Evolutionary conservation across 768 basidiomycete species (phyloP), one percentile per base, ranked within the genome.

Genomic region (Pisolithus microcarpus): DNA sequence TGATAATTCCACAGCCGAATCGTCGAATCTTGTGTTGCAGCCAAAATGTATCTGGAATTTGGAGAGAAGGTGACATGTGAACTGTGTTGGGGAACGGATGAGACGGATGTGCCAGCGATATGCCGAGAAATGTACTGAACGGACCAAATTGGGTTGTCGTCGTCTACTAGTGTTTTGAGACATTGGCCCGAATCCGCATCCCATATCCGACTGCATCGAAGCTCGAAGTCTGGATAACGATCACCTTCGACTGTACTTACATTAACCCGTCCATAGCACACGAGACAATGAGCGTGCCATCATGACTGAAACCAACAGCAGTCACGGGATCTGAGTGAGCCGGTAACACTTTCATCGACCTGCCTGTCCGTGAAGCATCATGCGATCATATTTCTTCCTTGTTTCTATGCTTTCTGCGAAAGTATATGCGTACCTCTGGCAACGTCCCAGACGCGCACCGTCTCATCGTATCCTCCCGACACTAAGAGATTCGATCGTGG

Each of bases 261-360:
- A 98, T 95, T 39, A 98, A 70, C 5, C 95, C 96, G 66, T 99
- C 96, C 86, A 93, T 95, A 10, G 92, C 90, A 58, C 89, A 91
- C 16, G 92, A 95, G 2, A 91, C 87, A 24, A 99, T 85, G 56
- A 98, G 81, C 7, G 91, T 94, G 6, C 96, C 96, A 56, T 98
- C 95, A 57, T 85, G 81, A 66, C 90, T 97, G 75, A 96, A 99
- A 52, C 82, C 80, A 6, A 98, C 92, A 10, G 90, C 85, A 39
- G 92, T 95, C 30, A 98, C 91, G 11, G 96, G 94, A 67, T 98
- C 96, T 2, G 94, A 94, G 72, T 98, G 96, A 2, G 96, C 96
- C 31, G 94, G 92, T 8, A 98, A 73, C 15, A 87, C 82, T 65
- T 89, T 86, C 63, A 97, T 68, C n/a, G 84, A 81, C 62, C 79